Base-by-base conservation (phyloP, 495 filamentous ascomycete species). In the Podospora appendiculata region DNA sequence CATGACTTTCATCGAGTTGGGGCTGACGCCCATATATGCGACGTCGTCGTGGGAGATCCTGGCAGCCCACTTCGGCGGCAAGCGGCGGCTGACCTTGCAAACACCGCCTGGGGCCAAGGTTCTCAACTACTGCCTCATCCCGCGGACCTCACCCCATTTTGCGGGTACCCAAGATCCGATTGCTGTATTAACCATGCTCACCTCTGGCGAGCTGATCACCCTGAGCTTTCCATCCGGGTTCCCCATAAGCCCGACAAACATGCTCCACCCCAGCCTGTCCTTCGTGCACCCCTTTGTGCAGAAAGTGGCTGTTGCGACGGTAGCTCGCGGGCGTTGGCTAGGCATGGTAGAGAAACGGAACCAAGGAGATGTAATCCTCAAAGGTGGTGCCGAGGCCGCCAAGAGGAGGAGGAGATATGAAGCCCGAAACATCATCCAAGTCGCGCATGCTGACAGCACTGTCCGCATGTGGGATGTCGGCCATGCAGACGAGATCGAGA, bases 401-500 rank as follows among this genome's bases (percentile, higher is more conserved):
- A 84, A 81, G 45, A 73, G 81, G 2, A 70, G 87, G 45, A 86
- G 87, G 59, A 78, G 88, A 17, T 89, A 85, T 55, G 89, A 96
- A 55, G 73, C 80, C 52, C 79, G 93, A 17, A 94, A 89, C 41
- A 73, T 98, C 25, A 70, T 93, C 13, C 83, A 88, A 45, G 89
- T 87, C 4, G 82, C 87, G 0, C 91, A 97, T 65, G 88, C 81
- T 6, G 93, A 97, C 68, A 88, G 91, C 38, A 93, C 85, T 0
- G 69, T 97, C 9, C 76, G 89, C 7, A 70, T 96, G 10, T 98
- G 90, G 90, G 93, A 98, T 66, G 78, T 83, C 32, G 94, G 94
- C 0, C 83, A 92, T 58, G 86, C 79, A 6, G 93, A 97, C 63
- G 90, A 96, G 62, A 84, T 98, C 50, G 93, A 97, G 68, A 97